A percentile compares a stretch with the other conserved stretches of the same genome.
phyloP scores from a whole-genome alignment of 768 basidiomycete species.

The Kwoniella bestiolae region DNA sequence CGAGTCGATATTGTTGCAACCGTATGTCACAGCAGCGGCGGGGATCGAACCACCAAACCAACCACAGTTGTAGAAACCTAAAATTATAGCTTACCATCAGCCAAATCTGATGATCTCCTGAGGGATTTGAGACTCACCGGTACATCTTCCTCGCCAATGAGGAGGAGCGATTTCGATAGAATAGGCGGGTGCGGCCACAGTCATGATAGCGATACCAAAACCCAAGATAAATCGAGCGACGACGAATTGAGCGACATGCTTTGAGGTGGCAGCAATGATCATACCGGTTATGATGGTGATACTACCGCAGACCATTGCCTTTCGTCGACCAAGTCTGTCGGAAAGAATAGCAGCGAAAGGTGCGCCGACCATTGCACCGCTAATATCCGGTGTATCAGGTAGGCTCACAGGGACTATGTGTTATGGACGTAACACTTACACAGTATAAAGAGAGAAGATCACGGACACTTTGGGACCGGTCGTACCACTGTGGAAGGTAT shows the following conservation, averaged over 20 bases:
- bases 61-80: conserved; percentile 39
- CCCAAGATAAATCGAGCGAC: conserved; percentile 63
- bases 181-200: conserved; percentile 58
- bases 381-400: neutral
- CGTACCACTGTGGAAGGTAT: conserved; percentile 33
- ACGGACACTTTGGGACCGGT: conserved; percentile 32
- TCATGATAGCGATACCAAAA: conserved; percentile 62
- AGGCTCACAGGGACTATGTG: neutral
- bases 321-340: conserved; percentile 54
- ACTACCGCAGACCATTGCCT: conserved; percentile 53
- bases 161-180: conserved; percentile 66
- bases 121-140: conserved; percentile 5
- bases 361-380: conserved; percentile 49
- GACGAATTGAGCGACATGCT: conserved; percentile 62
- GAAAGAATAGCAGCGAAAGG: conserved; percentile 54
- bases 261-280: conserved; percentile 62
- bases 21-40: conserved; percentile 33
- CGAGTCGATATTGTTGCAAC: conserved; percentile 36
- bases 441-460: conserved; percentile 43
- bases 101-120: neutral
- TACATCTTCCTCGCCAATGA: conserved; percentile 32
- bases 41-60: conserved; percentile 37
- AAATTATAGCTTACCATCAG: neutral
- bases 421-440: conserved; percentile 10
- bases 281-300: conserved; percentile 58